phyloP scores from a whole-genome alignment of 2,329 filamentous ascomycete species.

The Rasamsonia emersonii region DNA sequence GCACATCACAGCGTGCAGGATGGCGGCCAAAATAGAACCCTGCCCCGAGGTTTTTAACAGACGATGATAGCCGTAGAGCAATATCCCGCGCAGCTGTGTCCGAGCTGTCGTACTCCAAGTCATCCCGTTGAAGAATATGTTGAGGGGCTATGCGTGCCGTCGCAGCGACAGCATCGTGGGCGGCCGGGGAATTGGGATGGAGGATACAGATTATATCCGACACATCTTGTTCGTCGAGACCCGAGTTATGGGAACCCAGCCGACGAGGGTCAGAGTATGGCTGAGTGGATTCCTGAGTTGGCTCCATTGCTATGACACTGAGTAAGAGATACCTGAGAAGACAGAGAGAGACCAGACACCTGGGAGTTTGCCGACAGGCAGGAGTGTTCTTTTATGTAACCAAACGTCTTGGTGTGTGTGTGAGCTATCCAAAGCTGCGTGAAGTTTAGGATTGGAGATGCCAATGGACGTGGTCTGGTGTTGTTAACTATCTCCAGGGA shows the following conservation, averaged over 20 bases:
- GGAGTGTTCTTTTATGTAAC: no score
- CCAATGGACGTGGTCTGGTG: no score
- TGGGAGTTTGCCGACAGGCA: no score
- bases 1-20: conserved; percentile 58
- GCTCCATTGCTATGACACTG: conserved; percentile 25
- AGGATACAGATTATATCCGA: conserved; percentile 85
- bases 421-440: no score
- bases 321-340: no score
- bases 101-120: conserved; percentile 32
- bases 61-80: conserved; percentile 69
- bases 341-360: neutral
- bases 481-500: no score
- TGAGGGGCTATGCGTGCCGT: conserved; percentile 46
- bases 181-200: conserved; percentile 65
- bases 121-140: conserved; percentile 50
- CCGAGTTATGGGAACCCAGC: conserved; percentile 70
- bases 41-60: conserved; percentile 55
- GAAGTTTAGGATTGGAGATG: no score
- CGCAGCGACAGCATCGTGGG: conserved; percentile 59
- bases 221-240: conserved; percentile 72
- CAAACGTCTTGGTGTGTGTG: no score
- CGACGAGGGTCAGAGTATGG: conserved; percentile 72
- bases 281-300: conserved; percentile 62
- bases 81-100: conserved; percentile 48
- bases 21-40: conserved; percentile 89